Evolutionary conservation across 202 grass and related monocot genomes (phyloP).

Genomic region (Musa balbisiana): DNA sequence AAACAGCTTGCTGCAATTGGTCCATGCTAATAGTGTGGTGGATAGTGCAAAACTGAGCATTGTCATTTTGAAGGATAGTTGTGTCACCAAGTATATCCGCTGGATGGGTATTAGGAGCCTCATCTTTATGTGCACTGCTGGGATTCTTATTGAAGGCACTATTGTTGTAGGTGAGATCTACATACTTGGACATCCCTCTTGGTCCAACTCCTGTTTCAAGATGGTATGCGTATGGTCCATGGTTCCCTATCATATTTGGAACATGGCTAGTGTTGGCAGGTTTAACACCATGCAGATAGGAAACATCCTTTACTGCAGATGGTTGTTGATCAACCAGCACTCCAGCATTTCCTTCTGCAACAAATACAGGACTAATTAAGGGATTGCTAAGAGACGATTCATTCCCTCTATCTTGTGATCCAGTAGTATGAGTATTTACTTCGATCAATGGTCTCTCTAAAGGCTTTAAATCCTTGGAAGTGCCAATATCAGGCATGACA

Average conservation of each 20-base stretch:
- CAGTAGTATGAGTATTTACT: not conserved
- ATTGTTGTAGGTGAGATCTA: not conserved
- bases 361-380: not conserved
- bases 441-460: not conserved
- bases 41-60: not conserved
- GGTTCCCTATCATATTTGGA: not conserved
- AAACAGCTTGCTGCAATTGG: slow-evolving; percentile 39
- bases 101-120: not conserved
- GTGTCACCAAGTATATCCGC: not conserved
- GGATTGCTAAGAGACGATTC: slow-evolving; percentile 1
- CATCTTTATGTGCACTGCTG: not conserved
- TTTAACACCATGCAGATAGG: not conserved
- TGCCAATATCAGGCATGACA: not conserved
- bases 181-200: not conserved
- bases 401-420: not conserved
- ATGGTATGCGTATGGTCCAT: slow-evolving; percentile 6
- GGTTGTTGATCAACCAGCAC: not conserved
- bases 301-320: not conserved
- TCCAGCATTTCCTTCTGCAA: slow-evolving; percentile 4
- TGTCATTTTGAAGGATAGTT: not conserved
- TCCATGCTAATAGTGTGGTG: slow-evolving; percentile 39
- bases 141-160: not conserved
- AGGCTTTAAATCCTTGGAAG: not conserved
- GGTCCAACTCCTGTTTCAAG: not conserved
- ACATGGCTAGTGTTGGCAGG: not conserved